phyloP scores from a whole-genome alignment of 2,329 filamentous ascomycete species.

The Colletotrichum spaethianum region DNA sequence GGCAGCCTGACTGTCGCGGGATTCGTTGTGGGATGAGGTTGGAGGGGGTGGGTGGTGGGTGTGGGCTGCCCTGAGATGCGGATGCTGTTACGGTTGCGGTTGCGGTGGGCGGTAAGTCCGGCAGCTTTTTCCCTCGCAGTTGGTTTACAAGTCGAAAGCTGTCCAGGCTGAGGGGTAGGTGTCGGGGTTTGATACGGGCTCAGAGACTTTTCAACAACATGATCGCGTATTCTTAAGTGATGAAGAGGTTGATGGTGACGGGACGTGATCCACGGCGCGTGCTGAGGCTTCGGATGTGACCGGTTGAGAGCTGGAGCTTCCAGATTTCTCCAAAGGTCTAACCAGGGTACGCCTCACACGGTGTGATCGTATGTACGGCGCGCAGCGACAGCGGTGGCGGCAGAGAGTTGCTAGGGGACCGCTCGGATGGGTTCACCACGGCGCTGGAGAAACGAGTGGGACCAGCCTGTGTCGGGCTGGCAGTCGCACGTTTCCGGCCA shows the following conservation, averaged over 20 bases:
- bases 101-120: conserved; percentile 30
- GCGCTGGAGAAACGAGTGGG: conserved; percentile 40
- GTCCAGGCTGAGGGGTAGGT: conserved; percentile 10
- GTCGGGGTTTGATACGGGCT: conserved; percentile 29
- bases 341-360: conserved; percentile 19
- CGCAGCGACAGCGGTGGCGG: conserved; percentile 17
- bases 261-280: conserved; percentile 20
- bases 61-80: conserved; percentile 31
- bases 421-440: conserved; percentile 38
- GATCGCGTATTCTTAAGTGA: conserved; percentile 36
- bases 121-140: conserved; percentile 32
- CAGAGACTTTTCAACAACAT: conserved; percentile 42
- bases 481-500: conserved; percentile 37
- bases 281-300: conserved; percentile 23
- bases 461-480: conserved; percentile 33
- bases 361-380: conserved; percentile 28
- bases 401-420: conserved; percentile 16
- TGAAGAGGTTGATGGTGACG: conserved; percentile 11
- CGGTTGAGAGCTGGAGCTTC: conserved; percentile 22
- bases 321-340: conserved; percentile 22
- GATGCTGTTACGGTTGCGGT: conserved; percentile 26
- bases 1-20: conserved; percentile 26
- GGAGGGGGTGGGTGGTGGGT: conserved; percentile 23
- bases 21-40: conserved; percentile 26
- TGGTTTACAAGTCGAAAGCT: conserved; percentile 29